Base-by-base conservation (phyloP, 345 rosid genomes). In the Laguncularia racemosa region DNA sequence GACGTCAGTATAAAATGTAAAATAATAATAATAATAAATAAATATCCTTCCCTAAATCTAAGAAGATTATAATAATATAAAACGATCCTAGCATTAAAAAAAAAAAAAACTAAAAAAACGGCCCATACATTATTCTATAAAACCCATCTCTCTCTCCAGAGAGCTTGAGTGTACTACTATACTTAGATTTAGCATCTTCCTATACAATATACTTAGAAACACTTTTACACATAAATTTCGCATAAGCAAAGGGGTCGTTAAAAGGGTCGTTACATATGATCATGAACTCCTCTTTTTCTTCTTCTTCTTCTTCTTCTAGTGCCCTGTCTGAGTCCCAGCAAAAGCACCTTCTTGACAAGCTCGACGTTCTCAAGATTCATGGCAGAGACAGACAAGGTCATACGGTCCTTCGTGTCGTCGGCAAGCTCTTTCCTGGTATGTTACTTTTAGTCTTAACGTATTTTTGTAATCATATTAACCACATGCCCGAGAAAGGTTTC, bases 391-490 rank as follows among this genome's bases (percentile, higher is more conserved):
- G 65, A 47, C 79, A 52, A 16, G 75, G 81, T 53, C 80, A 59
- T 17, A 66, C 59, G 16, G 66, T 79, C 53, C 76, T 82, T 56
- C 72, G 54, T 53, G 38, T 79, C 63, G 53, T 72, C 66, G 82
- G 77, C 65, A 76, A 72, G 48, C 44, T 59, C 63, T 79, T 82
- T 61, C 75, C 80, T 45, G 88, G 88, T 79, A 76, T 38, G 14
- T 4, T 8, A 2, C 38, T 14, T 10, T 3, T 16, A 2, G 15
- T 21, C 46, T 4, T 18, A 11, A 0, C 47, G 8, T n/a, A n/a
- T 0, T 45, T 3, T 16, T 13, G 14, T 8, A 48, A 23, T 23
- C 26, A 6, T 23, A 23, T 23, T 6, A 23, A n/a, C n/a, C n/a
- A n/a, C n/a, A n/a, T n/a, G n/a, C n/a, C 28, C 5, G 5, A 23